Evolutionary conservation across 2,329 filamentous ascomycete genomes (phyloP).

Genomic region (Amauroascus verrucosus): DNA sequence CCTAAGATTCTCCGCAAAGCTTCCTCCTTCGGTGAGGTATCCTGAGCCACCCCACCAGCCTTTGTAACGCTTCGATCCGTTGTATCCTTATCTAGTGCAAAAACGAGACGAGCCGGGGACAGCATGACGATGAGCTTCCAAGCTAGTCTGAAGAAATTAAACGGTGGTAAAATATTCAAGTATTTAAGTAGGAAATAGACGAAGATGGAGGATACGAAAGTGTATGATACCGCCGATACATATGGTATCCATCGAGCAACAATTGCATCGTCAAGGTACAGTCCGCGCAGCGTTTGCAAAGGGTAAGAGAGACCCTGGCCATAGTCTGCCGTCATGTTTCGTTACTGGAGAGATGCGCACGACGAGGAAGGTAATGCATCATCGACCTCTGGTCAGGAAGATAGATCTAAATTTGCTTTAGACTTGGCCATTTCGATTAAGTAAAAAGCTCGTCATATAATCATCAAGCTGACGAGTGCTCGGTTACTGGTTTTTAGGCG

Average conservation of each 20-base stretch:
- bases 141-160: conserved; percentile 24
- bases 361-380: not conserved
- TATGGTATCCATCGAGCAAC: conserved; percentile 22
- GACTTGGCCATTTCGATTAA: not conserved
- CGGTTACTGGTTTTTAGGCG: not conserved
- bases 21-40: conserved; percentile 49
- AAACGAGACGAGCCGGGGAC: conserved; percentile 32
- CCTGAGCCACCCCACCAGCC: conserved; percentile 16
- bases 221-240: conserved; percentile 24
- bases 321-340: conserved; percentile 7
- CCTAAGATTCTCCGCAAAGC: conserved; percentile 54
- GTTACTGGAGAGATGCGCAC: not conserved
- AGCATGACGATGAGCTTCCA: conserved; percentile 34
- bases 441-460: not conserved
- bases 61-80: not conserved
- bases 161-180: conserved; percentile 22
- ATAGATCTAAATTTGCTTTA: not conserved
- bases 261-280: conserved; percentile 28
- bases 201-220: conserved; percentile 23
- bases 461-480: not conserved
- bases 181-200: conserved; percentile 25
- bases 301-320: conserved; percentile 10
- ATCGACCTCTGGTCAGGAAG: not conserved
- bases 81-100: conserved; percentile 39
- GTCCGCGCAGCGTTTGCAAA: conserved; percentile 14